A percentile compares a stretch with the other conserved stretches of the same genome.
phyloP scores from a whole-genome alignment of 2,329 filamentous ascomycete species.

The Hypoxylon sp. region DNA sequence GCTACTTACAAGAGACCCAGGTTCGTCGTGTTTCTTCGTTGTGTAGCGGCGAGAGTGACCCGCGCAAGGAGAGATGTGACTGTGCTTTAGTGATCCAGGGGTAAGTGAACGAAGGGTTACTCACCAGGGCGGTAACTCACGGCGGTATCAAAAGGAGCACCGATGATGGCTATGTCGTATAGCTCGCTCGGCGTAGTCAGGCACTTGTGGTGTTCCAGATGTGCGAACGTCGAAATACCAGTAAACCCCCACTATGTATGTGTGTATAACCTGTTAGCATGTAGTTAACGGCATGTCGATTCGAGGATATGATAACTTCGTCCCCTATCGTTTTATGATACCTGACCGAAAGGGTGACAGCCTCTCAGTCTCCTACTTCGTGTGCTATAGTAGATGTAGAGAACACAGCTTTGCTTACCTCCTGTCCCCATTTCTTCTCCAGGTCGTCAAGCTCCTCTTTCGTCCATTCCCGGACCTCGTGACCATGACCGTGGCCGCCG shows the following conservation, averaged over 20 bases:
- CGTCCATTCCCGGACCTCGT: conserved; percentile 55
- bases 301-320: background rate
- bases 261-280: conserved; percentile 12
- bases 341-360: too few species aligned
- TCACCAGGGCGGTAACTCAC: conserved; percentile 73
- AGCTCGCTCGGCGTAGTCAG: conserved; percentile 68
- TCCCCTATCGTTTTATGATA: background rate
- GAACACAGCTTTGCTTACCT: conserved; percentile 51
- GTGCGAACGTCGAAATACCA: conserved; percentile 79
- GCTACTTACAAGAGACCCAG: background rate
- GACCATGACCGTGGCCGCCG: conserved; percentile 45
- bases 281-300: background rate
- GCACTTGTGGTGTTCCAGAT: conserved; percentile 73
- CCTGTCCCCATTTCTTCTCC: conserved; percentile 64
- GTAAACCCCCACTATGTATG: conserved; percentile 67
- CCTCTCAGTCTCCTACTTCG: background rate
- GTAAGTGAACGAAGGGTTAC: conserved; percentile 27
- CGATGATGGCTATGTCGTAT: conserved; percentile 77
- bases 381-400: background rate
- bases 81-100: background rate
- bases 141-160: conserved; percentile 77
- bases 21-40: background rate
- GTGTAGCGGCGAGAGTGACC: background rate
- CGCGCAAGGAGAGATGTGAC: background rate
- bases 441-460: conserved; percentile 61